Conservation (phyloP, 352 stramenopile species). For the Pythium dissimile region DNA sequence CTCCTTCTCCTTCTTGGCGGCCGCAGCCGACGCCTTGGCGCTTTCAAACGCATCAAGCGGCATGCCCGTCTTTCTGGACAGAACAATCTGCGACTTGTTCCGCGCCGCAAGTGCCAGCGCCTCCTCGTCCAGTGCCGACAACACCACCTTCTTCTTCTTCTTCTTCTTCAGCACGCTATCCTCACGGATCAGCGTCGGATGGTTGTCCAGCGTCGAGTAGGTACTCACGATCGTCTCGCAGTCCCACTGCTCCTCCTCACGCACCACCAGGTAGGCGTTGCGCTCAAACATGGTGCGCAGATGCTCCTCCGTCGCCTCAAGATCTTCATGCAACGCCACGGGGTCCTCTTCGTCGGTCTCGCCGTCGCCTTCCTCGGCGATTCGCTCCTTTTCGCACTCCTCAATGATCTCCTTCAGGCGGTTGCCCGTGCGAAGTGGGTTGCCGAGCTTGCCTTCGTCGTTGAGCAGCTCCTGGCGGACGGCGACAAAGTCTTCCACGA, state of each 20-base stretch:
- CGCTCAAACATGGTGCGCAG: conserved; percentile 45
- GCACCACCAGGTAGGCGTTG: conserved; percentile 63
- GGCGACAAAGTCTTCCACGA: conserved; percentile 70
- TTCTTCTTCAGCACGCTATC: conserved; percentile 43
- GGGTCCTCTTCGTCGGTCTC: conserved; percentile 41
- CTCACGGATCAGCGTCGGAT: conserved; percentile 91
- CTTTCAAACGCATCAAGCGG: conserved; percentile 90
- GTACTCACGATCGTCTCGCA: conserved; percentile 98
- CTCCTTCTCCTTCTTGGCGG: conserved; percentile 25
- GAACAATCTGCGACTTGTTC: conserved; percentile 71
- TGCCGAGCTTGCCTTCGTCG: conserved; percentile 74
- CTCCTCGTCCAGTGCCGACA: conserved; percentile 18
- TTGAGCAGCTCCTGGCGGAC: conserved; percentile 73
- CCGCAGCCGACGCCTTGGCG: conserved; percentile 21
- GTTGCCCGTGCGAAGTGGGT: conserved; percentile 67
- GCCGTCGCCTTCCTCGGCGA: conserved; percentile 56
- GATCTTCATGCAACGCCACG: conserved; percentile 27
- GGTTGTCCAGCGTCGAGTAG: conserved; percentile 98
- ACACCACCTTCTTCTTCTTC: conserved; percentile 80
- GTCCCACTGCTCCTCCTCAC: conserved; percentile 90
- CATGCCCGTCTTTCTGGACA: conserved; percentile 95
- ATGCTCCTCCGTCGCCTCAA: conserved; percentile 27
- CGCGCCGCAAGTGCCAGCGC: conserved; percentile 20
- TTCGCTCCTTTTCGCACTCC: conserved; percentile 56
- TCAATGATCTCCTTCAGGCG: conserved; percentile 69